Percentiles rank a stretch among this genome's conserved stretches.
Evolutionary conservation across 129 eudicot species (phyloP).

Genomic region (Rutidosis leptorrhynchoides): DNA sequence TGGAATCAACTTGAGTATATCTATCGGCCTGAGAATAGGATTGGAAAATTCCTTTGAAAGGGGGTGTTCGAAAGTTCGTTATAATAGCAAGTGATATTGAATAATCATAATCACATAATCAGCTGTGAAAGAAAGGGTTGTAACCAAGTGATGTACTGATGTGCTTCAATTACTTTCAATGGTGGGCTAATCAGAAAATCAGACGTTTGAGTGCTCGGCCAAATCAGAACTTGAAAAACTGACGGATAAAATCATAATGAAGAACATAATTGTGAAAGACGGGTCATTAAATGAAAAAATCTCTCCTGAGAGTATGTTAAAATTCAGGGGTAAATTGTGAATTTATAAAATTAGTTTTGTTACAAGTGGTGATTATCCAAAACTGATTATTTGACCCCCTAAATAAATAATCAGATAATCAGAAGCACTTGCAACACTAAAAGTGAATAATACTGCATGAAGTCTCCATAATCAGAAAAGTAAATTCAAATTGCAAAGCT

Average conservation of each 20-base stretch:
- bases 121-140: background rate
- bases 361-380: conserved; percentile 1
- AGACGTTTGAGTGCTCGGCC: background rate
- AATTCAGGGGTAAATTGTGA: background rate
- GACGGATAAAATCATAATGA: too few relatives aligned
- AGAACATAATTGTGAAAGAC: conserved; percentile 2
- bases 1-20: conserved; percentile 66
- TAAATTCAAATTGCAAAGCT: background rate
- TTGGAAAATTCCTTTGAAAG: background rate
- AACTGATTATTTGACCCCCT: background rate
- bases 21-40: conserved; percentile 68
- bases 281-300: too few relatives aligned
- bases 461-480: background rate
- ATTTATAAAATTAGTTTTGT: background rate
- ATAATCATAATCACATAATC: background rate
- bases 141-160: background rate
- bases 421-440: conserved; percentile 5
- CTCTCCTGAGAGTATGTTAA: background rate
- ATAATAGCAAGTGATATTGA: background rate
- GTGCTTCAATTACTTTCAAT: background rate
- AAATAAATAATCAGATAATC: conserved; percentile 10
- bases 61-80: background rate
- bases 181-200: too few relatives aligned
- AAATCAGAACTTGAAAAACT: background rate
- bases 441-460: background rate